phyloP scores from a whole-genome alignment of 257 asterid genomes.

The Apocynum venetum region DNA sequence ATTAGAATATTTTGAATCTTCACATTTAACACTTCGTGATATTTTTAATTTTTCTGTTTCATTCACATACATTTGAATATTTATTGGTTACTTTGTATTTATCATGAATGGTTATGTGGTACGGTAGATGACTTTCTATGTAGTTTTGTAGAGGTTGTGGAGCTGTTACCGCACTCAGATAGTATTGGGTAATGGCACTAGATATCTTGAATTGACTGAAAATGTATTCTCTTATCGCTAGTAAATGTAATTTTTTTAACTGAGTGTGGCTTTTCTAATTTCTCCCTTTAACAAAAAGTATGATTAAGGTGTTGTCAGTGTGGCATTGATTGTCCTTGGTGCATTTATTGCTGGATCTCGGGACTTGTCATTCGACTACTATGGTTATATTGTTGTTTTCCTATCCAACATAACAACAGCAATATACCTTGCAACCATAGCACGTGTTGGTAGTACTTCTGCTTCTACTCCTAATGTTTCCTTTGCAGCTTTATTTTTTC shows the following conservation, averaged over 20 bases:
- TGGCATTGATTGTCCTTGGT: slow-evolving; percentile 69
- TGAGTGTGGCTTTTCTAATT: slow-evolving; percentile 13
- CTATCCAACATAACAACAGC: slow-evolving; percentile 81
- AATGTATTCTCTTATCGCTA: neutral
- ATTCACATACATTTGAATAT: neutral
- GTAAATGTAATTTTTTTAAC: neutral
- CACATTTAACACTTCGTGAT: neutral
- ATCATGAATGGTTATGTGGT: neutral
- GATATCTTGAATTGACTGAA: neutral
- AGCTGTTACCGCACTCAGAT: neutral
- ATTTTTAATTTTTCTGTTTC: neutral
- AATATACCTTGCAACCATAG: slow-evolving; percentile 77
- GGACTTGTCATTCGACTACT: slow-evolving; percentile 73
- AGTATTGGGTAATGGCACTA: neutral
- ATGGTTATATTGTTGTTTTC: slow-evolving; percentile 73
- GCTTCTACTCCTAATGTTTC: slow-evolving; percentile 20
- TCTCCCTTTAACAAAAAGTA: slow-evolving; percentile 24
- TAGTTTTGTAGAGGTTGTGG: neutral
- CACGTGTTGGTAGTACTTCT: slow-evolving; percentile 68
- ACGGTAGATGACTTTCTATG: neutral
- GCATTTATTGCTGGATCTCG: slow-evolving; percentile 91
- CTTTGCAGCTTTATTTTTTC: slow-evolving; percentile 21
- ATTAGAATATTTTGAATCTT: neutral
- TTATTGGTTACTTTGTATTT: neutral
- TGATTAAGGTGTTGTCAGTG: slow-evolving; percentile 55